Evolutionary conservation across 257 asterid species (phyloP), one percentile per base, ranked within the genome.

Genomic region (Nicotiana sylvestris): DNA sequence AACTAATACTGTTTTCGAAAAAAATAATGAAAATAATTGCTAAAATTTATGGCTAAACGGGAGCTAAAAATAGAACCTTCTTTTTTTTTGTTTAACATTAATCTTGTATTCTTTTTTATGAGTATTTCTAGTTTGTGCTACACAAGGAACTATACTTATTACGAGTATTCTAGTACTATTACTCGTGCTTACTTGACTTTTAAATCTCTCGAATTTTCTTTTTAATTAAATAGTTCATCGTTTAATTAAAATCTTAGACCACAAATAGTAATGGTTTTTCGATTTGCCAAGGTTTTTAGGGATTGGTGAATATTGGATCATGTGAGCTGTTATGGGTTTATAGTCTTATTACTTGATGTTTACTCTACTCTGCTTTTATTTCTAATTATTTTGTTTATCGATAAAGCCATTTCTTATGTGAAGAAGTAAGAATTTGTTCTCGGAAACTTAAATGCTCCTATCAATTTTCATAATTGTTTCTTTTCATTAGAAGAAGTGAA

Each of bases 401-500:
- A n/a, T 13, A 55, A 15, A 15, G 60, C 18, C n/a, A 55, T 15
- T 55, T 55, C 17, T 13, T 15, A 55, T 15, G 60, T 15, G n/a
- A 55, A 55, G 5, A 51, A 12, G 17, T 43, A 43, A 7, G 49
- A 43, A 43, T 43, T 7, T 43, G 49, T 9, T 6, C 49, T 7
- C 10, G 49, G 49, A 39, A 39, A 39, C 49, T 39, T 39, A 39
- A 39, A 39, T 7, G 6, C 49, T 39, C 49, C 49, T 39, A 7
- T 39, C 49, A 1, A 39, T 39, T 39, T 39, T 7, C 9, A 43
- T 43, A 43, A 8, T 43, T 43, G 81, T 84, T 60, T 69, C 16
- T 33, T 33, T 37, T 9, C 37, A 21, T 66, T 33, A 67, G 29
- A 51, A 81, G 76, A 81, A 78, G 64, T 81, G 78, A 61, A 80